Evolutionary conservation across 495 filamentous ascomycete species (phyloP).

Genomic region (Neurospora sp.): DNA sequence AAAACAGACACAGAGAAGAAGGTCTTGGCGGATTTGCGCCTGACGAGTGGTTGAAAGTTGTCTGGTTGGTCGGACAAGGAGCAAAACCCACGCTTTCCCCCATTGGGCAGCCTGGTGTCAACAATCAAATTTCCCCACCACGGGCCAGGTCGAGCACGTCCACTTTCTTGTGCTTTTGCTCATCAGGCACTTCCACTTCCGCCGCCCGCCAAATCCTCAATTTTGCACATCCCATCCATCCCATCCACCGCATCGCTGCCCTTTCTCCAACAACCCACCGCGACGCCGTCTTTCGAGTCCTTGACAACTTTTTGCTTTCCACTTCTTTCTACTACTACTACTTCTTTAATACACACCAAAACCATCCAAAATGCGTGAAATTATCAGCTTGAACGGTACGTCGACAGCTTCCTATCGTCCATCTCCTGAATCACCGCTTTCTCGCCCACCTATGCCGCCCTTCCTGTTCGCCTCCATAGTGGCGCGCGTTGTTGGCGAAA

Average conservation of each 20-base stretch:
- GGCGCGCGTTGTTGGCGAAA: constrained; percentile 19
- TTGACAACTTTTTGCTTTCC: constrained; percentile 7
- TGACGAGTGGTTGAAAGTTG: not conserved
- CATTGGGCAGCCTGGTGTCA: constrained; percentile 22
- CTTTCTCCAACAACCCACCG: not conserved
- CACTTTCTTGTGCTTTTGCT: not conserved
- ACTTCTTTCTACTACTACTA: not conserved
- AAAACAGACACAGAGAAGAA: not conserved
- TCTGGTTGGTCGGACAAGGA: constrained; percentile 14
- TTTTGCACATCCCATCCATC: constrained; percentile 19
- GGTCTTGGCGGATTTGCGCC: not conserved
- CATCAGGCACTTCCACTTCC: constrained; percentile 7
- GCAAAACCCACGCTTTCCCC: constrained; percentile 18
- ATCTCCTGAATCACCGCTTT: not conserved
- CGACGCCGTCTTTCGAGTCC: constrained; percentile 13
- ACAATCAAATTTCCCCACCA: constrained; percentile 30
- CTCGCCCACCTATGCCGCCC: not conserved
- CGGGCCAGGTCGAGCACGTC: not conserved
- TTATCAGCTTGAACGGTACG: constrained; percentile 98
- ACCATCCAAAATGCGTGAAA: constrained; percentile 81
- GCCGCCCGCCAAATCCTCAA: constrained; percentile 24
- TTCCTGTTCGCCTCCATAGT: not conserved
- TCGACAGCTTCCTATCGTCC: constrained; percentile 14
- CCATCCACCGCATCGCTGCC: not conserved
- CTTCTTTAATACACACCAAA: constrained; percentile 2